These are phyloP conservation scores for Cryptosporidium muris DNA, from an alignment of 169 alveolate genomes.

Conservation along the genomic window DNA sequence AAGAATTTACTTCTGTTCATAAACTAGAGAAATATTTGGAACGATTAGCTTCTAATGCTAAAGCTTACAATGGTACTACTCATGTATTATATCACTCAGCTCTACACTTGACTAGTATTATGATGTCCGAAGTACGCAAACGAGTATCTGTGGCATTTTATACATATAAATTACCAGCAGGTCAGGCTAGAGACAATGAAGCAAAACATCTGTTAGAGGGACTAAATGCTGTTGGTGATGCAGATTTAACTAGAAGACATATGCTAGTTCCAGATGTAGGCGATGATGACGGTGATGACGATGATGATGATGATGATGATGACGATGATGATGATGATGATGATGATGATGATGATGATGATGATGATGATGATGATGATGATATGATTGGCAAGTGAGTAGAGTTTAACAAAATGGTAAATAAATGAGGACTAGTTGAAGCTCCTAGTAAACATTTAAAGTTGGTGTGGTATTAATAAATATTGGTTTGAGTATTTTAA, in stretches of 20 bases:
- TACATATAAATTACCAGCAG: constrained; percentile 56
- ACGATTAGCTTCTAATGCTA: constrained; percentile 61
- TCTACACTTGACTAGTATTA: constrained; percentile 35
- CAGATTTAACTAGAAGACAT: constrained; percentile 49
- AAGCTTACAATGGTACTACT: constrained; percentile 35
- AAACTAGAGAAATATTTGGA: constrained; percentile 53
- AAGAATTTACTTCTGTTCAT: constrained; percentile 60
- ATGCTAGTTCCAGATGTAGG: constrained; percentile 71
- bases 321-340: constrained; percentile 9
- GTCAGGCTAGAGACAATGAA: constrained; percentile 61
- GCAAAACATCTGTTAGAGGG: constrained; percentile 65
- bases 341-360: neutral
- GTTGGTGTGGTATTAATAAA: neutral
- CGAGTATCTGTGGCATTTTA: constrained; percentile 64
- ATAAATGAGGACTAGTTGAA: neutral
- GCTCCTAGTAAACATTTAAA: neutral
- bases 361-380: neutral
- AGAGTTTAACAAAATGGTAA: neutral
- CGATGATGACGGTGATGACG: constrained; percentile 61
- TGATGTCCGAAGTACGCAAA: constrained; percentile 58
- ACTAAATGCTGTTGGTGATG: constrained; percentile 42
- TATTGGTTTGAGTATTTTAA: neutral
- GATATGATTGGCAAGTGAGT: no score
- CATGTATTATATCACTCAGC: constrained; percentile 60
- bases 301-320: constrained; percentile 32